These are phyloP conservation scores for Blastobotrys attinorum DNA, from an alignment of 805 yeast species.

Conservation along the genomic window DNA sequence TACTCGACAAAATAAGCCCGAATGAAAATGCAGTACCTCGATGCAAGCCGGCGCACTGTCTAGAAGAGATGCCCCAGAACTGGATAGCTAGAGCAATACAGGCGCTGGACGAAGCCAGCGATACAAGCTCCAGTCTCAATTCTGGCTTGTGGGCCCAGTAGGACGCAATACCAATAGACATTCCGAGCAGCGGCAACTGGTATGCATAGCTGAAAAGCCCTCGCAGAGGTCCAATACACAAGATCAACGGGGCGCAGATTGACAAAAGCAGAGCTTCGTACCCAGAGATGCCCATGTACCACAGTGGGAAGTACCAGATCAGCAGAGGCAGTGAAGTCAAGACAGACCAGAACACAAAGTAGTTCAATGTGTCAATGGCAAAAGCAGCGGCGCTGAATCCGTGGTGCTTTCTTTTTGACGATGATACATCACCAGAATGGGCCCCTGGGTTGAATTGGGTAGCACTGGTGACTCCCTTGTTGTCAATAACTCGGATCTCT, in stretches of 20 bases:
- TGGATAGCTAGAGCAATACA: constrained; percentile 52
- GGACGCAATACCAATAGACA: constrained; percentile 66
- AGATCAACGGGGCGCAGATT: constrained; percentile 50
- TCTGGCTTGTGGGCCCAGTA: constrained; percentile 64
- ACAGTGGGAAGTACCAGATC: constrained; percentile 95
- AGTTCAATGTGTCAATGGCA: constrained; percentile 40
- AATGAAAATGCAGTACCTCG: constrained; percentile 51
- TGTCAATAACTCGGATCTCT: constrained; percentile 36
- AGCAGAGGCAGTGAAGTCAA: constrained; percentile 73
- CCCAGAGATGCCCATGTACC: constrained; percentile 98
- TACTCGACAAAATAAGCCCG: constrained; percentile 68
- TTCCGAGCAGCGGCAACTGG: constrained; percentile 45
- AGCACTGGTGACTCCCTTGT: constrained; percentile 17
- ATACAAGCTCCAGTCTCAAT: constrained; percentile 53
- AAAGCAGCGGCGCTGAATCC: constrained; percentile 26
- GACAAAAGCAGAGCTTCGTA: constrained; percentile 68
- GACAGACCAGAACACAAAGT: constrained; percentile 80
- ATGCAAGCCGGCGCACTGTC: constrained; percentile 29
- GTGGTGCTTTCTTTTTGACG: constrained; percentile 14
- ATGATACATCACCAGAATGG: constrained; percentile 13
- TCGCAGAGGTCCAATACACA: constrained; percentile 40
- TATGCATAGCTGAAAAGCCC: constrained; percentile 38
- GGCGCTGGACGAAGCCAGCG: constrained; percentile 60
- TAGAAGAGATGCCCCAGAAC: constrained; percentile 33
- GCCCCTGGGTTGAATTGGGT: constrained; percentile 2